Evolutionary conservation across 345 rosid genomes (phyloP), one percentile per base, ranked within the genome.

Genomic region (Citrus medica): DNA sequence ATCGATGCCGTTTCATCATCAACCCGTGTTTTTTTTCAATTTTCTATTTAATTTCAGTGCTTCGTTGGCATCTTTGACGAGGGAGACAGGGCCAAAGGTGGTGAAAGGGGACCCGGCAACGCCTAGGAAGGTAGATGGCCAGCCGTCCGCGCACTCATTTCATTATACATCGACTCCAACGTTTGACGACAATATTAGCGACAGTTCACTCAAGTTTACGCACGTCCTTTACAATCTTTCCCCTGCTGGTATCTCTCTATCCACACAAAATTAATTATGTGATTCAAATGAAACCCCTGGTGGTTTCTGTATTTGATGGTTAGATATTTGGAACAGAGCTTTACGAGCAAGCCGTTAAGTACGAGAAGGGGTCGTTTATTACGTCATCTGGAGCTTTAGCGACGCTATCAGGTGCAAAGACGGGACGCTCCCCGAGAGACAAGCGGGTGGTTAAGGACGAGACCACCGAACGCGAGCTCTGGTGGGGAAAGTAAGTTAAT

Each of bases 401-500:
- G 22, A 95, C 99, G n/a, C 89, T 95, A 2, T 95, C 99, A 0
- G 99, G 99, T 22, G 99, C 99, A 22, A 95, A 95, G 78, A 93
- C 98, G 6, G 99, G 99, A 2, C 84, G 99, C 22, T 87, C 97
- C 58, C 99, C 99, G 3, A 89, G 93, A 46, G 99, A 95, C 76
- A 93, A 95, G 89, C 95, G 99, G 67, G 92, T 95, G 3, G 98
- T 95, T 59, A 89, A 79, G 84, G 99, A 95, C 76, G 86, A 85
- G 4, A 83, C 85, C 30, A 91, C 97, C 0, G 85, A 86, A 73
- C 79, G 81, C 9, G 96, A 91, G 66, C 99, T 95, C 75, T 93
- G 99, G 99, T 93, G 99, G 98, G 98, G 98, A 63, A 93, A 89
- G 99, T 95, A 73, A 91, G 98, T 89, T 16, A 46, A 46, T 46